Percentiles rank a stretch among this genome's conserved stretches.
phyloP scores from a whole-genome alignment of 192 early-diverging fungal species.

The Phycomyces blakesleeanus region DNA sequence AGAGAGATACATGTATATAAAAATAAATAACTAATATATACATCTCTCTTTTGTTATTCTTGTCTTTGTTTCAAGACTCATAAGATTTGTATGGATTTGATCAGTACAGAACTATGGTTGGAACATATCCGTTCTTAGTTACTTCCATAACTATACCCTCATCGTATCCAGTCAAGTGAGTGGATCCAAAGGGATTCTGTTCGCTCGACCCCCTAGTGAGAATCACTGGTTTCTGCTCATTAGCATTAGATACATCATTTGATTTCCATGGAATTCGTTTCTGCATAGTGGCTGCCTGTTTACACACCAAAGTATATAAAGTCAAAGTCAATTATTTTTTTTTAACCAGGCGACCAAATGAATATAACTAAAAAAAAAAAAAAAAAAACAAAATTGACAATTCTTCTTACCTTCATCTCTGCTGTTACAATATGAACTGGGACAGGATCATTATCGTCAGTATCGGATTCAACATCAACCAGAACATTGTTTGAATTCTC shows the following conservation, averaged over 20 bases:
- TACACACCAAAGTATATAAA: no score
- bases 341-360: no score
- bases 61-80: neutral
- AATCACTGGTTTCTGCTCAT: conserved; percentile 48
- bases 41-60: no score
- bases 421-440: conserved; percentile 15
- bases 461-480: conserved; percentile 23
- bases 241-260: conserved; percentile 26
- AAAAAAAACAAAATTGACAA: no score
- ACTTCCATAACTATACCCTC: conserved; percentile 58
- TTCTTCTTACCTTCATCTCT: conserved; percentile 30
- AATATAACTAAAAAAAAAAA: no score
- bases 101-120: neutral
- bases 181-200: conserved; percentile 70
- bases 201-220: conserved; percentile 58
- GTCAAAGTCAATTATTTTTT: no score
- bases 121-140: conserved; percentile 46
- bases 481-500: conserved; percentile 7
- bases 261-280: conserved; percentile 24
- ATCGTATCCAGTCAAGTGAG: conserved; percentile 60
- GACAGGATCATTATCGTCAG: conserved; percentile 15
- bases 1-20: no score
- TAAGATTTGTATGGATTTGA: neutral
- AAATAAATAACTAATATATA: no score
- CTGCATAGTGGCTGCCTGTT: conserved; percentile 22